phyloP scores from a whole-genome alignment of 768 basidiomycete species.

The Mycena crocata region DNA sequence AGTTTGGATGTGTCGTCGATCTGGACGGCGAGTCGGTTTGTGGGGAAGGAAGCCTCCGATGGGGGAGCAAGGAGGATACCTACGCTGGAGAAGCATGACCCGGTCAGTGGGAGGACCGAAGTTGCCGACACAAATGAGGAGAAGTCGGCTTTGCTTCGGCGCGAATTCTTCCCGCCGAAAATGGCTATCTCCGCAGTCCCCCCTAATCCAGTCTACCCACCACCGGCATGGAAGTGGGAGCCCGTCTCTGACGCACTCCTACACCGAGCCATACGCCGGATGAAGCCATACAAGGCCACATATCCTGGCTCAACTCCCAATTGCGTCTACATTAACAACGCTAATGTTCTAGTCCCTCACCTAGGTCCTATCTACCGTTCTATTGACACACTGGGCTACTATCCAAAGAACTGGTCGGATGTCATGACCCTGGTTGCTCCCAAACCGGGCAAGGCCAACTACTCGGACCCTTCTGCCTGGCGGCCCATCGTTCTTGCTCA shows the following conservation, averaged over 20 bases:
- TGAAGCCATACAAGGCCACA: too few species aligned
- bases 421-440: conserved; percentile 44
- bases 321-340: too few species aligned
- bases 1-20: too few species aligned
- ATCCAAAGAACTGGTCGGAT: conserved; percentile 35
- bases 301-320: too few species aligned
- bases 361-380: conserved; percentile 44
- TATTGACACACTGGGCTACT: conserved; percentile 37
- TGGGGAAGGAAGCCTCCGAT: conserved; percentile 35
- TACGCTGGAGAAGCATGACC: conserved; percentile 28
- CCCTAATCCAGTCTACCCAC: conserved; percentile 39
- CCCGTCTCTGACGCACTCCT: conserved; percentile 43
- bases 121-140: conserved; percentile 35
- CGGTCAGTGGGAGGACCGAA: not conserved
- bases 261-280: conserved; percentile 31
- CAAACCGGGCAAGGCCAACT: conserved; percentile 50
- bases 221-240: conserved; percentile 30
- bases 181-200: conserved; percentile 15
- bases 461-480: conserved; percentile 47
- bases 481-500: conserved; percentile 51
- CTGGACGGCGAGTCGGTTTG: conserved; percentile 39
- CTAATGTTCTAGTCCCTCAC: conserved; percentile 36
- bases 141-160: conserved; percentile 36
- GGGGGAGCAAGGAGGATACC: conserved; percentile 42
- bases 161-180: conserved; percentile 44